These are phyloP conservation scores for Nicotiana rustica DNA, from an alignment of 305 asterid genomes.

Conservation along the genomic window DNA sequence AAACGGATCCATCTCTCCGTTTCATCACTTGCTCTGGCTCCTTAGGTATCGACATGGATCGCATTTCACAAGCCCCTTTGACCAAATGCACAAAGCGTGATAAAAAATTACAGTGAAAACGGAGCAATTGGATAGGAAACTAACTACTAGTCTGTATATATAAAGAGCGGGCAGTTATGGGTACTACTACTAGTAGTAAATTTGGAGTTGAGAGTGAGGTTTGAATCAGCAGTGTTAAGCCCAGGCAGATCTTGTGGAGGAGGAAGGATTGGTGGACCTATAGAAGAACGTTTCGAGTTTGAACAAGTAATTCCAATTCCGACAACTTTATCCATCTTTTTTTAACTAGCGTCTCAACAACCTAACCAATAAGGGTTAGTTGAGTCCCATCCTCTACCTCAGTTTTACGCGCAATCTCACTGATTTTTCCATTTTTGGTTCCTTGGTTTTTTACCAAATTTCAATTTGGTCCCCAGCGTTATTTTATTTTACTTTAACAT, in stretches of 20 bases:
- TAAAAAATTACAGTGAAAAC: neutral
- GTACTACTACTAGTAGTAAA: too few species aligned
- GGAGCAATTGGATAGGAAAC: neutral
- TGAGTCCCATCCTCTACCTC: slow-evolving; percentile 29
- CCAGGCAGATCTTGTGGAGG: slow-evolving; percentile 27
- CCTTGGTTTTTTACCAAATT: neutral
- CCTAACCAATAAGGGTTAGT: slow-evolving; percentile 22
- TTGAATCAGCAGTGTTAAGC: too few species aligned
- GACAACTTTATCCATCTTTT: slow-evolving; percentile 31
- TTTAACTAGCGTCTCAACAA: slow-evolving; percentile 6
- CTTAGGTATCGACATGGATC: slow-evolving; percentile 73
- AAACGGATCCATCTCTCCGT: slow-evolving; percentile 95
- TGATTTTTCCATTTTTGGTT: neutral
- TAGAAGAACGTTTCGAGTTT: neutral
- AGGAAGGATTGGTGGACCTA: slow-evolving; percentile 31
- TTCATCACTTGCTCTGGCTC: slow-evolving; percentile 93
- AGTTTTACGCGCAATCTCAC: slow-evolving; percentile 7
- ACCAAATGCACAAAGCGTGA: neutral
- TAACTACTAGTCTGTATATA: neutral
- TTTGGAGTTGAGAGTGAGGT: too few species aligned
- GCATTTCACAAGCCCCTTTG: slow-evolving; percentile 5
- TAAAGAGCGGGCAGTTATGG: too few species aligned
- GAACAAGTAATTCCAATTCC: neutral
- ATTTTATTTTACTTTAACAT: too few species aligned
- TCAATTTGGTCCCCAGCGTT: slow-evolving; percentile 25